Base-by-base conservation (phyloP, 2,329 filamentous ascomycete species). In the Huntiella savannae region DNA sequence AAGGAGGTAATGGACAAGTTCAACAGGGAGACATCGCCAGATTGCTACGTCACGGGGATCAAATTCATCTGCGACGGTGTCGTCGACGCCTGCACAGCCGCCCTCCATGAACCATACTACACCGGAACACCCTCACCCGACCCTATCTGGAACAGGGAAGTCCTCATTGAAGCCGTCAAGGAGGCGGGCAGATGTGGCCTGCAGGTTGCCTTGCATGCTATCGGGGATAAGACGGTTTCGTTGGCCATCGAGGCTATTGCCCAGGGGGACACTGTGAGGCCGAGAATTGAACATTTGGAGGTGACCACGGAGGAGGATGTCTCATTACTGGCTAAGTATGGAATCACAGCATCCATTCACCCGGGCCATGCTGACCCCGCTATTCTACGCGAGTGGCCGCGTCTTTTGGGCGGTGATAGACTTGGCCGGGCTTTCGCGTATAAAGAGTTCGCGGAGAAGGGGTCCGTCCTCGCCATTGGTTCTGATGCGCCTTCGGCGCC, bases 51-150 rank as follows among this genome's bases (percentile, higher is more conserved):
- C 6, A 68, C 73, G 0, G 76, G 76, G 4, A 68, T 79, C 57
- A 80, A 80, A 55, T 57, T 79, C 16, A 76, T 80, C 35, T 72
- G 70, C 53, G 76, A 80, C 49, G 76, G 76, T 8, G 72, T 77
- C 33, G 65, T 80, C 34, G 76, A 80, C 51, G 71, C 71, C 0
- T 80, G 75, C 57, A 79, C 76, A 1, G 76, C 76, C 0, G 72
- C 69, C 0, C 58, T 80, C 2, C 62, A 63, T 1, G 67, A 77
- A 54, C 75, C 76, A 0, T 79, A 79, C 54, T 62, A 66, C 3
- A 68, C 67, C 51, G 65, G 62, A 1, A 55, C 61, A 4, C 59
- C 63, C 8, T 59, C 66, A 16, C 51, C 52, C 1, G 66, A 69
- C 2, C 63, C 73, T 0, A 63, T 78, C 43, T 80, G 75, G 75